Conservation (phyloP, 345 rosid species). For the Syzygium aqueum region DNA sequence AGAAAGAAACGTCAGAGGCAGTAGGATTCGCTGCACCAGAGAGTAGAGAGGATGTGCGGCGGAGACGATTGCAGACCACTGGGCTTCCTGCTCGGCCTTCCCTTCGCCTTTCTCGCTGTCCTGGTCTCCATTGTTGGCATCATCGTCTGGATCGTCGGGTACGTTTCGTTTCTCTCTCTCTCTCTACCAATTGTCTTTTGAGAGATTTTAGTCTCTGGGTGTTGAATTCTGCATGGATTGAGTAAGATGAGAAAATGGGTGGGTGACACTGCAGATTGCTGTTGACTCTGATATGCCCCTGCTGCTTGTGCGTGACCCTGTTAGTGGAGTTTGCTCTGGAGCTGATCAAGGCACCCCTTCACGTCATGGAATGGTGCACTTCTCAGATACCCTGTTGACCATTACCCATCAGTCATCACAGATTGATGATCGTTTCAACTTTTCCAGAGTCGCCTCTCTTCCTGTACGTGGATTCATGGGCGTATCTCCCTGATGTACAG, state of each 20-base stretch:
- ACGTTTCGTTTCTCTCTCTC: neutral
- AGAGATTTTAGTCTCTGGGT: neutral
- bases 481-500: neutral
- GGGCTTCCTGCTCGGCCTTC: slow-evolving; percentile 85
- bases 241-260: neutral
- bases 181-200: too few species aligned
- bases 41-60: slow-evolving; percentile 35
- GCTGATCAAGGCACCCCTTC: slow-evolving; percentile 56
- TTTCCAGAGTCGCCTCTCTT: neutral
- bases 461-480: neutral
- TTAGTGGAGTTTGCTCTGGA: slow-evolving; percentile 54
- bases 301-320: slow-evolving; percentile 58
- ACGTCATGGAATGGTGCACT: slow-evolving; percentile 65
- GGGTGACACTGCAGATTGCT: slow-evolving; percentile 34
- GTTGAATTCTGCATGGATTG: neutral
- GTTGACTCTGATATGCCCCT: slow-evolving; percentile 60
- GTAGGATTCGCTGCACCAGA: neutral
- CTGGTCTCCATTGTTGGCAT: slow-evolving; percentile 67
- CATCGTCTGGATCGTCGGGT: slow-evolving; percentile 80
- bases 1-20: neutral
- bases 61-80: slow-evolving; percentile 66
- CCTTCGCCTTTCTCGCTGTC: slow-evolving; percentile 74
- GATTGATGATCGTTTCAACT: neutral
- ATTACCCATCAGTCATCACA: neutral
- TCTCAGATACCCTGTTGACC: slow-evolving; percentile 51